Conservation (phyloP, 495 filamentous ascomycete species). For the Trichoderma erinaceum region DNA sequence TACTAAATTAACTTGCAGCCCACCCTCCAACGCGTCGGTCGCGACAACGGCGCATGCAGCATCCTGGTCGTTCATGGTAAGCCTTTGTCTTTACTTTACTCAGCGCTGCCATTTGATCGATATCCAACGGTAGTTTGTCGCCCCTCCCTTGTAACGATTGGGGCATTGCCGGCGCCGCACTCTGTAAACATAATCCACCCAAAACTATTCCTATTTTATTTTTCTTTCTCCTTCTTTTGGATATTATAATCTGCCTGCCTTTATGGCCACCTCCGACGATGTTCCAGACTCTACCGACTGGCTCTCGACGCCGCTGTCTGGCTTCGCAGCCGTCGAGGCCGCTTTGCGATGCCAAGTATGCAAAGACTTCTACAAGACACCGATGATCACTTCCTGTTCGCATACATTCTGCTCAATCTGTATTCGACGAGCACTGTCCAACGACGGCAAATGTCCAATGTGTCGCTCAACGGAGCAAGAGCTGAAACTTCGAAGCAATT, state of each 20-base stretch:
- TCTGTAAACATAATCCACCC: not conserved
- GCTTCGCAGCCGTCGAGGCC: constrained; percentile 71
- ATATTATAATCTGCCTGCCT: not conserved
- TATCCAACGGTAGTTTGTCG: not conserved
- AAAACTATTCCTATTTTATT: not conserved
- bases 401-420: constrained; percentile 97
- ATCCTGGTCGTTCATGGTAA: not conserved
- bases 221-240: not conserved
- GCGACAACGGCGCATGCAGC: not conserved
- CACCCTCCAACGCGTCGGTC: constrained; percentile 4
- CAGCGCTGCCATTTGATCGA: not conserved
- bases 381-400: constrained; percentile 88
- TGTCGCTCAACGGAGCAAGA: constrained; percentile 76
- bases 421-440: constrained; percentile 74
- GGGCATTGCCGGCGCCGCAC: not conserved
- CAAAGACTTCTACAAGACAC: constrained; percentile 92
- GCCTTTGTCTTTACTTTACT: not conserved
- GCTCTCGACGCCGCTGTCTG: constrained; percentile 68
- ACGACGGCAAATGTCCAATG: constrained; percentile 77
- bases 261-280: constrained; percentile 37
- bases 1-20: not conserved
- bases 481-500: constrained; percentile 75
- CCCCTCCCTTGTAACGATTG: not conserved
- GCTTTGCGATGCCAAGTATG: constrained; percentile 91
- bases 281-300: constrained; percentile 91